These are phyloP conservation scores for Trypanosoma scelopori DNA, from an alignment of 208 protist species.

Conservation along the genomic window DNA sequence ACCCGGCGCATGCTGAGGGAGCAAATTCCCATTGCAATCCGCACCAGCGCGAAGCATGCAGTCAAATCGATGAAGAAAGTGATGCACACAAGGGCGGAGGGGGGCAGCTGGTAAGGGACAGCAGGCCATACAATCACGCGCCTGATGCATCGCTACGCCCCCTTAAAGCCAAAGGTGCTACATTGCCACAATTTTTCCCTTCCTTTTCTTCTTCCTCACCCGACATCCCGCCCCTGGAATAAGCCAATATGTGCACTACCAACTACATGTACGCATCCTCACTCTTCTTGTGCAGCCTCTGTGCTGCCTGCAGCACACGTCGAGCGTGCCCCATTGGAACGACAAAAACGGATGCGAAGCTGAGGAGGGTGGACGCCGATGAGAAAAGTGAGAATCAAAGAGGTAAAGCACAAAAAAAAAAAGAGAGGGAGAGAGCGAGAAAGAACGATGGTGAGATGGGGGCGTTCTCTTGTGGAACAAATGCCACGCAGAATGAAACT, in stretches of 20 bases:
- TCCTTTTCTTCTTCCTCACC: not conserved
- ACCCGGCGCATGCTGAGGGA: slow-evolving; percentile 78
- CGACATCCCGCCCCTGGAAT: not conserved
- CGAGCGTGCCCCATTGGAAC: no score
- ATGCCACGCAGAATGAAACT: no score
- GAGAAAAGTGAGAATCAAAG: not conserved
- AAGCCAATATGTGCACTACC: not conserved
- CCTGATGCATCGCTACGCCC: not conserved
- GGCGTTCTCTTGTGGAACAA: no score
- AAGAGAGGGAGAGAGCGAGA: slow-evolving; percentile 12
- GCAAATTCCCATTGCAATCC: slow-evolving; percentile 55
- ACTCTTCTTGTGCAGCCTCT: no score
- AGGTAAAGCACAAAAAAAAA: not conserved
- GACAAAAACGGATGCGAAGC: no score
- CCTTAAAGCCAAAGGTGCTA: not conserved
- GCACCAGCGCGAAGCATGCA: slow-evolving; percentile 86
- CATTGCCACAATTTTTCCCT: not conserved
- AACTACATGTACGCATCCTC: not conserved
- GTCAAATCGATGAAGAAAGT: slow-evolving; percentile 85
- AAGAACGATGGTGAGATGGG: slow-evolving; percentile 13
- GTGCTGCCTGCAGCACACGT: no score
- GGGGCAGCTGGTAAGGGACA: no score
- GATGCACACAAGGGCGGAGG: no score
- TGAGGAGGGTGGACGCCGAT: not conserved
- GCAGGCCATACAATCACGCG: slow-evolving; percentile 70